Conservation (phyloP, 495 filamentous ascomycete species). For the Penicillium pancosmium region DNA sequence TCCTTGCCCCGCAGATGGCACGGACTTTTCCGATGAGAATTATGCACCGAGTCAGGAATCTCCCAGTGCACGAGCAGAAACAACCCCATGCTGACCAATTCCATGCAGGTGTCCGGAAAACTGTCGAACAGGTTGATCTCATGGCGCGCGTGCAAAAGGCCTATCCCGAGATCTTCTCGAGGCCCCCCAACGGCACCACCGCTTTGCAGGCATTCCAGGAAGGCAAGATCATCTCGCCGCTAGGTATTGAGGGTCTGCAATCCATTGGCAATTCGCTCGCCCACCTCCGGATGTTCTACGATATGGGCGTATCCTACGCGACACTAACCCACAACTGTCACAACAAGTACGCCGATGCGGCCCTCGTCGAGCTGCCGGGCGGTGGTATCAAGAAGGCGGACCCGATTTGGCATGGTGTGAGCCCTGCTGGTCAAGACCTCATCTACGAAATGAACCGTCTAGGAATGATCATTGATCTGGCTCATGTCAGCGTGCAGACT, state of each 20-base stretch:
- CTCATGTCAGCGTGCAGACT: slow-evolving; percentile 56
- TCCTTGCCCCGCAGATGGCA: slow-evolving; percentile 70
- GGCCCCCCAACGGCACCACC: slow-evolving; percentile 55
- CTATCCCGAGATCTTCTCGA: slow-evolving; percentile 71
- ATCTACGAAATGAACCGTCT: slow-evolving; percentile 60
- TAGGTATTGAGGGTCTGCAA: slow-evolving; percentile 90
- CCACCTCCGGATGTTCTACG: slow-evolving; percentile 72
- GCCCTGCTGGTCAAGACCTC: slow-evolving; percentile 64
- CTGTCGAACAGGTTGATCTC: slow-evolving; percentile 83
- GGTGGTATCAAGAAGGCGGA: slow-evolving; percentile 49
- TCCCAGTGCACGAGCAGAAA: background rate
- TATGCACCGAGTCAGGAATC: slow-evolving; percentile 57
- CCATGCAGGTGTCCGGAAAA: slow-evolving; percentile 62
- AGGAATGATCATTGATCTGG: slow-evolving; percentile 55
- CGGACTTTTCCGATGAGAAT: slow-evolving; percentile 71
- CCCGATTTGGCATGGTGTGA: slow-evolving; percentile 64
- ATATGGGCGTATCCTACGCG: slow-evolving; percentile 84
- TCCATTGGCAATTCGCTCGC: slow-evolving; percentile 88
- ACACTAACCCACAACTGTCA: slow-evolving; percentile 95
- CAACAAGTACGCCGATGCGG: slow-evolving; percentile 86
- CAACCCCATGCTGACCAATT: background rate
- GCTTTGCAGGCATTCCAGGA: slow-evolving; percentile 62
- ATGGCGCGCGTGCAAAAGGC: slow-evolving; percentile 65
- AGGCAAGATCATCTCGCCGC: slow-evolving; percentile 66
- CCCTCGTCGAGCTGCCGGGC: slow-evolving; percentile 55